Evolutionary conservation across 2,329 filamentous ascomycete species (phyloP).

Genomic region (Colletotrichum viniferum): DNA sequence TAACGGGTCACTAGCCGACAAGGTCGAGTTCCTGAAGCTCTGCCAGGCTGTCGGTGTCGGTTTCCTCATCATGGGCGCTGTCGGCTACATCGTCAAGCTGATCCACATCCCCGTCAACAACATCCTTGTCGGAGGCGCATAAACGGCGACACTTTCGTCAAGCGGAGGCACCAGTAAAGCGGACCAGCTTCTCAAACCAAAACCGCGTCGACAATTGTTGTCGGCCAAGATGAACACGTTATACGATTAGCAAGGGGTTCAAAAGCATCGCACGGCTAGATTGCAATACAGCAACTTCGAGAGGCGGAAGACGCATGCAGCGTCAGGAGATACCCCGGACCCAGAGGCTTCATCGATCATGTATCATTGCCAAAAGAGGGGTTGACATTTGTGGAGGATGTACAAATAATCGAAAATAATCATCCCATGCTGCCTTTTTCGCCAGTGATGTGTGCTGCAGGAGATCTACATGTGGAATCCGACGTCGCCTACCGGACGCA

Average conservation of each 20-base stretch:
- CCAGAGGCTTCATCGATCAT: slow-evolving; percentile 17
- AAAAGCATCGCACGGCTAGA: slow-evolving; percentile 5
- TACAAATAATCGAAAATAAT: slow-evolving; percentile 21
- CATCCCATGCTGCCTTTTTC: neutral
- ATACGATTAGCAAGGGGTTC: slow-evolving; percentile 10
- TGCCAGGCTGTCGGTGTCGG: slow-evolving; percentile 69
- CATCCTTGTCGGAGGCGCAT: slow-evolving; percentile 71
- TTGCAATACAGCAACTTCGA: neutral
- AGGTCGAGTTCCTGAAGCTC: slow-evolving; percentile 48
- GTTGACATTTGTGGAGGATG: slow-evolving; percentile 12
- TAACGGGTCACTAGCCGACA: slow-evolving; percentile 29
- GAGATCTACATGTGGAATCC: neutral
- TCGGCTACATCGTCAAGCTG: slow-evolving; percentile 74
- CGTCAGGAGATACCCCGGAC: slow-evolving; percentile 17
- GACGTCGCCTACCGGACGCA: slow-evolving; percentile 41
- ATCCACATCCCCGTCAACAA: slow-evolving; percentile 76
- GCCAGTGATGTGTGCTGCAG: neutral
- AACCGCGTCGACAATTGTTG: neutral
- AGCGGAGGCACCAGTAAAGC: neutral
- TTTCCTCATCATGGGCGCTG: slow-evolving; percentile 73
- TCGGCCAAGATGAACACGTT: slow-evolving; percentile 9
- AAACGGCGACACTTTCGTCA: slow-evolving; percentile 27
- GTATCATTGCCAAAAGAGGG: slow-evolving; percentile 22
- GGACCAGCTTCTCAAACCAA: neutral
- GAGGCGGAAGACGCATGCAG: neutral